Evolutionary conservation across 139 green algal genomes (phyloP), one percentile per base, ranked within the genome.

Genomic region (Edaphochlamys debaryana): DNA sequence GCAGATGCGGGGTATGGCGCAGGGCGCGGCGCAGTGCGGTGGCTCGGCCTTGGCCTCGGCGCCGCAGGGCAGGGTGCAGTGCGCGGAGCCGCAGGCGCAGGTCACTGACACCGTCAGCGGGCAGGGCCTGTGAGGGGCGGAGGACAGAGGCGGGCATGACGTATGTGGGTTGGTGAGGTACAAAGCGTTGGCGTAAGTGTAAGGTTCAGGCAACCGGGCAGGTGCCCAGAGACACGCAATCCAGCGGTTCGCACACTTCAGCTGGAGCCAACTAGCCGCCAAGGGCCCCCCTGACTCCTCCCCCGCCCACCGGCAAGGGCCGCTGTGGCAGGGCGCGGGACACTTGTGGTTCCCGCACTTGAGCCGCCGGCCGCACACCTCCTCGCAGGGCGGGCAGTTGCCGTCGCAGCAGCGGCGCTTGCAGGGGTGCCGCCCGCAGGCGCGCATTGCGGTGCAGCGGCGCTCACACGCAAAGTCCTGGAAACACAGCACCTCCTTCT

Each of bases 331-430:
- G 20, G 93, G 87, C 30, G 93, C 89, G 4, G 89, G 92, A 86
- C 93, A 96, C 63, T 90, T 91, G 92, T 98, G 95, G 88, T 97
- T 97, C 54, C 95, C 88, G 68, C 95, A 98, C 40, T 87, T 85
- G 64, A 98, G 87, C 83, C 89, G 86, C 22, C 87, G 80, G 19
- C 88, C 89, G 79, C 95, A 98, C 32, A 92, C 85, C 86, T 98
- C 92, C 63, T 98, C 90, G 84, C 95, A 98, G 37, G 95, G 93
- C 6, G 93, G 94, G 86, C 94, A 97, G 83, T 66, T 74, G 52
- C 95, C 95, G 48, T 94, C 88, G 85, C 95, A 98, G 93, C 95
- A 98, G 82, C 95, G 95, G 0, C 92, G 89, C 81, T 94, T 95
- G 90, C 95, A 98, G 8, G 83, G 78, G 78, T 98, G 95, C 4